Evolutionary conservation across 371 early-diverging fungal species (phyloP), one percentile per base, ranked within the genome.

Genomic region (Choanephora cucurbitarum): DNA sequence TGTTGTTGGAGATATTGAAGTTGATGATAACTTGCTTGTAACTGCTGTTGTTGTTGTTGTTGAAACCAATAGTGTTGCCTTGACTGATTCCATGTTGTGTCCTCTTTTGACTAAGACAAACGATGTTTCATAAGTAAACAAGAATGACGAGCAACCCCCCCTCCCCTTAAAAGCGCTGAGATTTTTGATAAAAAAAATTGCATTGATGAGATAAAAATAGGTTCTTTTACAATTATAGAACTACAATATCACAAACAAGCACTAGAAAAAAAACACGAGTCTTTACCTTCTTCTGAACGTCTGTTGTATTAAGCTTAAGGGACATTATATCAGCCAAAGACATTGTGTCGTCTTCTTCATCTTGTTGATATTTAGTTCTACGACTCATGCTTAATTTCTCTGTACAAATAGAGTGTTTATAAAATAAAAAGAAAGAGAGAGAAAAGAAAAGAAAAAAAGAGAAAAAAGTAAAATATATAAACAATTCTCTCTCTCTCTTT

Each of bases 1-100:
- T 60, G 60, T 37, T 65, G 66, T 19, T 65, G 66, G 15, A 60
- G 57, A 13, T 65, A 60, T 34, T 65, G 66, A n/a, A 60, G 22
- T 40, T 65, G 66, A 37, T 60, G 49, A 45, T 60, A 65, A 9
- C 57, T 65, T 28, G 66, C 44, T 33, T 65, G 60, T 22, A 65
- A 13, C 34, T 65, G 66, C 11, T 64, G 55, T 14, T 64, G 59
- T 28, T 64, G 56, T 3, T 51, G n/a, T 15, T 65, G 52, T 43
- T 62, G 48, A 34, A 56, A 37, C 22, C 33, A 45, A n/a, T 54
- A 34, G 34, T 55, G 57, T n/a, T n/a, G 23, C 17, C 31, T 18
- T 52, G 52, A 53, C 18, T 62, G 57, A 39, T 53, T 52, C 57
- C 52, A 62, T 19, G 17, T 15, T 13, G 15, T 41, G 10, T 32